Evolutionary conservation across 331 rosid species (phyloP), one percentile per base, ranked within the genome.

Genomic region (Quercus phellos): DNA sequence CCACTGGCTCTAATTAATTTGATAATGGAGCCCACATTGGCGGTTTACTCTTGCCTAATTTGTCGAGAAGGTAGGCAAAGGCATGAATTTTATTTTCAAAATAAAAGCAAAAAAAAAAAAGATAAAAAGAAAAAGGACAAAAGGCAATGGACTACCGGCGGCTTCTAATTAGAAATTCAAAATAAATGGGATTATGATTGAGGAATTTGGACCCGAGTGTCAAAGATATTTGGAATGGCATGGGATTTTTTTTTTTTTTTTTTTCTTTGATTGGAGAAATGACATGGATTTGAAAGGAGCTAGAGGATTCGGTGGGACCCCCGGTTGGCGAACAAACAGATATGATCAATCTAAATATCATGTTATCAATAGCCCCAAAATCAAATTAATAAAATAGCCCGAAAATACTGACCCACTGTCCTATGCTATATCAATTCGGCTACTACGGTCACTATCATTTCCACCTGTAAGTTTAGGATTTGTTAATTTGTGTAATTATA

Each of bases 321-420:
- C 80, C 2, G 66, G 83, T 90, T 84, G 90, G 90, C 83, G 80
- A 83, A 88, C 90, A 79, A 86, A 78, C 79, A 72, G 85, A 84
- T 73, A 51, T 76, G 73, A 46, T 77, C 66, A 13, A 22, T 76
- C 54, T 38, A 46, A 46, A 46, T 12, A 46, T 46, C 53, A 12
- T 11, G 53, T 46, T 46, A 46, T 46, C 53, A 46, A 12, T 2
- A 3, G 0, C 53, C 53, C 53, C 14, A 46, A 46, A 46, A 46
- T 46, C 12, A 38, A 38, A 38, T 38, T 38, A 38, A 38, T 2
- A 8, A 38, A 8, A 34, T 4, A 2, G 11, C 81, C 75, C 51
- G 76, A 56, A 78, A 59, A 4, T 34, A 75, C 79, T 60, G 77
- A 79, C 75, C 70, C 79, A 77, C 80, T 78, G 63, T 21, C 77